Evolutionary conservation across 2,329 filamentous ascomycete genomes (phyloP).

Genomic region (Neonectria ditissima): DNA sequence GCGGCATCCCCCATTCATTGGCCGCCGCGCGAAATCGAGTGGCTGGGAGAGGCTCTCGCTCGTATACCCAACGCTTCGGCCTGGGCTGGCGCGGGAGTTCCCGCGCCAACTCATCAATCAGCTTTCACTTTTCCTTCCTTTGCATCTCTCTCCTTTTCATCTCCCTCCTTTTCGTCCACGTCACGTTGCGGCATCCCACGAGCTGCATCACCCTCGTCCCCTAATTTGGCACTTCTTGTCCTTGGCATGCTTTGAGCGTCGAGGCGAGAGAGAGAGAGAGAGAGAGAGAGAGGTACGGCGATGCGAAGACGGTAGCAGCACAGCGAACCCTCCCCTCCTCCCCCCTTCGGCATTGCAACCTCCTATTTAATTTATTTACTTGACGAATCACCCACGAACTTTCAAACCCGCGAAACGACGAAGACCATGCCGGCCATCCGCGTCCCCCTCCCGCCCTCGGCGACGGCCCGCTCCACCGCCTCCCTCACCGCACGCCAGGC

Average conservation of each 20-base stretch:
- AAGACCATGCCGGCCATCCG: constrained; percentile 27
- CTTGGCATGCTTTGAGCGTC: neutral
- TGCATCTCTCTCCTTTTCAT: neutral
- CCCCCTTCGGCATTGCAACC: neutral
- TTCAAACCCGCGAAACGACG: neutral
- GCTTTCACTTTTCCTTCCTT: neutral
- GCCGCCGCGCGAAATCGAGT: constrained; percentile 23
- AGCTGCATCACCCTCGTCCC: neutral
- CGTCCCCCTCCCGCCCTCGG: constrained; percentile 32
- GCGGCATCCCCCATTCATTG: constrained; percentile 1
- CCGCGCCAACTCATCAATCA: constrained; percentile 7
- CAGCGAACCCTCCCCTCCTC: neutral
- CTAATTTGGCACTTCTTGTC: neutral
- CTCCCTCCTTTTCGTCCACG: neutral
- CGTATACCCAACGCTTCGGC: constrained; percentile 1
- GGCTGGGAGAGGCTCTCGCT: constrained; percentile 20
- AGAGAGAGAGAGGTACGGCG: too few species aligned
- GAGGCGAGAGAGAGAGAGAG: neutral
- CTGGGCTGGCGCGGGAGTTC: constrained; percentile 2
- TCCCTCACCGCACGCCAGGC: constrained; percentile 37
- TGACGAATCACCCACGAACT: neutral
- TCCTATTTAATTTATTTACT: neutral
- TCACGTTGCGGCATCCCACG: neutral
- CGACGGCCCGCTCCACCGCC: constrained; percentile 22
- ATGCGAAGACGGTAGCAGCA: constrained; percentile 2